Evolutionary conservation across 1,284 basidiomycete species (phyloP).

Genomic region (Malassezia dermatis): DNA sequence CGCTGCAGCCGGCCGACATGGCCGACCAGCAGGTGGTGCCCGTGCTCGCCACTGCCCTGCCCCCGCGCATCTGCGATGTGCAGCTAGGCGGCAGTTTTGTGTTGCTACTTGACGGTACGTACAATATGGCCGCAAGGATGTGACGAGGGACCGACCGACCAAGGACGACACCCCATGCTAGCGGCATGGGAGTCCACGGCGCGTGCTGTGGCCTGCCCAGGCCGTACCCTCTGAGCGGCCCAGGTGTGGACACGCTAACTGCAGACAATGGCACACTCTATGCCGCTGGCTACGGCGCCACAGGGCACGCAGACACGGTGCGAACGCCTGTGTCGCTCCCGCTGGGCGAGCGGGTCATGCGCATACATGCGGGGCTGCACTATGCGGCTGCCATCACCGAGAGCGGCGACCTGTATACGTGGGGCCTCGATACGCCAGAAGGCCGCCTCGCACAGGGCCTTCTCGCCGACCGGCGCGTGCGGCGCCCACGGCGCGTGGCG

Average conservation of each 20-base stretch:
- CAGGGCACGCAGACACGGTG: neutral
- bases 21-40: constrained; percentile 7
- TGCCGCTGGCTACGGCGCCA: constrained; percentile 13
- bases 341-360: neutral
- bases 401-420: constrained; percentile 5
- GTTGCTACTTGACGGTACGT: constrained; percentile 11
- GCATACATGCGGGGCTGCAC: constrained; percentile 6
- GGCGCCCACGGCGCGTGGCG: neutral
- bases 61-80: neutral
- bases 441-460: neutral
- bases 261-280: constrained; percentile 8
- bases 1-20: neutral
- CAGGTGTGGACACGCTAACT: neutral
- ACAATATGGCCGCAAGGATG: constrained; percentile 5
- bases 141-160: constrained; percentile 11
- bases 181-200: neutral
- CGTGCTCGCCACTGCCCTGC: neutral
- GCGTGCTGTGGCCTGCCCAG: neutral
- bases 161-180: constrained; percentile 1
- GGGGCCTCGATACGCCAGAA: constrained; percentile 5
- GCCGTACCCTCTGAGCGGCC: neutral
- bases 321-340: neutral
- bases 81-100: constrained; percentile 15
- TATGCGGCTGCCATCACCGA: constrained; percentile 10
- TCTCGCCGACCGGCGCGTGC: neutral